Percentiles rank a stretch among this genome's conserved stretches.
phyloP scores from a whole-genome alignment of 2,329 filamentous ascomycete species.

The Juglanconis sp. region DNA sequence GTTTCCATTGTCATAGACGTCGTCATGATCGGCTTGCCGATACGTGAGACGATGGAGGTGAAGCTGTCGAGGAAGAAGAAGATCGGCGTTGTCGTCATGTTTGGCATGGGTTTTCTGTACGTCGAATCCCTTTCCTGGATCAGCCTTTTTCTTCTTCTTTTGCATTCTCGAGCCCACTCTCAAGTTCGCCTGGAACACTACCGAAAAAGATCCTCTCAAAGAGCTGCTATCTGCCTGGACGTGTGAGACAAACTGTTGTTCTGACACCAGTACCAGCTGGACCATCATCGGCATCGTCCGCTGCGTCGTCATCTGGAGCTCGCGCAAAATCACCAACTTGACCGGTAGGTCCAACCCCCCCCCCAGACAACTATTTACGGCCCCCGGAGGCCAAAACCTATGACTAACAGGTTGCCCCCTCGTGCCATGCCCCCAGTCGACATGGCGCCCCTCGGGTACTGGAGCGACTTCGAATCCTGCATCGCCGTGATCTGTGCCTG shows the following conservation, averaged over 20 bases:
- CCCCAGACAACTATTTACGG: too few relatives aligned
- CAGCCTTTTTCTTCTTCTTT: too few relatives aligned
- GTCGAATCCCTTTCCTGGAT: not conserved
- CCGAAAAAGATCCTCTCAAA: not conserved
- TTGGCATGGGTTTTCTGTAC: conserved; percentile 5
- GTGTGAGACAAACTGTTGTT: not conserved
- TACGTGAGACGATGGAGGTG: conserved; percentile 1
- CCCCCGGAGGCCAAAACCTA: not conserved
- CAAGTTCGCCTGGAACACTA: too few relatives aligned
- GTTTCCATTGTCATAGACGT: conserved; percentile 3
- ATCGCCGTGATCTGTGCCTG: conserved; percentile 7
- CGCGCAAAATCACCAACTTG: not conserved
- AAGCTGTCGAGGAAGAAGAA: conserved; percentile 6
- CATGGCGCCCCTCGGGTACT: conserved; percentile 2
- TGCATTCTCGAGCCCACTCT: too few relatives aligned
- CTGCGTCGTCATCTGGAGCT: conserved; percentile 1
- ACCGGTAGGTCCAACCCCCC: not conserved
- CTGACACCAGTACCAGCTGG: not conserved
- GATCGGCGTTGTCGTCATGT: not conserved
- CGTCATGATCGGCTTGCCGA: conserved; percentile 6
- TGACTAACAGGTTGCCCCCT: too few relatives aligned
- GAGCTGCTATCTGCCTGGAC: not conserved
- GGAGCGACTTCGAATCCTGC: not conserved
- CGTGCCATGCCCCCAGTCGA: not conserved
- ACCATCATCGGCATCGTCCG: conserved; percentile 6